phyloP scores from a whole-genome alignment of 148 eudicot species.

The Cornus kousa region DNA sequence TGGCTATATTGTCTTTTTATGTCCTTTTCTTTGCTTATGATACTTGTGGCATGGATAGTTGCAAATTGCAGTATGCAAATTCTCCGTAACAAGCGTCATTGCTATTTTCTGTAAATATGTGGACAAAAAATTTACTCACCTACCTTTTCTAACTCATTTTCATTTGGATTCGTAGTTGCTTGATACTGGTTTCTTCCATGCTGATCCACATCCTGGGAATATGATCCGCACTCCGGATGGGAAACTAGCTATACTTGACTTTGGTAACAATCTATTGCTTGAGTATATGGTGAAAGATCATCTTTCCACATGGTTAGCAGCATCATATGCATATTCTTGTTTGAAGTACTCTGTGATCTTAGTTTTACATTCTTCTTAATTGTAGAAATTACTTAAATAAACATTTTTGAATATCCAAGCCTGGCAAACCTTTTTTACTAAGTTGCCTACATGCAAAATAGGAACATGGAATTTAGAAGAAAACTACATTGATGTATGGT shows the following conservation, averaged over 20 bases:
- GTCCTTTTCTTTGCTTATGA: neutral
- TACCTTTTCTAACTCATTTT: conserved; percentile 15
- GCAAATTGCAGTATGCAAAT: conserved; percentile 2
- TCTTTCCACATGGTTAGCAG: neutral
- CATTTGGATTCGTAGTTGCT: conserved; percentile 63
- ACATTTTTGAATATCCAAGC: neutral
- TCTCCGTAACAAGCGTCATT: neutral
- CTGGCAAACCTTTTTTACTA: neutral
- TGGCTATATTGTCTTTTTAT: neutral
- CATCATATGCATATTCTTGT: conserved; percentile 1
- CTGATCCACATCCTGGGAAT: conserved; percentile 99
- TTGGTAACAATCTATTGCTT: conserved; percentile 52
- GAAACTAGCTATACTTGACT: conserved; percentile 90
- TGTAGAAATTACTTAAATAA: neutral
- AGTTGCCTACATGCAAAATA: neutral
- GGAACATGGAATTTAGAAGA: neutral
- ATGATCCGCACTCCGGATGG: conserved; percentile 97
- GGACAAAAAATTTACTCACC: neutral
- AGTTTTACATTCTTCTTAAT: neutral
- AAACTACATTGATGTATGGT: neutral
- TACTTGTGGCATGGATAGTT: neutral
- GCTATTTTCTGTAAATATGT: neutral
- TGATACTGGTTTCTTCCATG: conserved; percentile 99
- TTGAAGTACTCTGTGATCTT: neutral
- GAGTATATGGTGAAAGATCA: neutral